Conservation (phyloP, 2,329 filamentous ascomycete genomes). For the Ceratocystiopsis minuta region DNA sequence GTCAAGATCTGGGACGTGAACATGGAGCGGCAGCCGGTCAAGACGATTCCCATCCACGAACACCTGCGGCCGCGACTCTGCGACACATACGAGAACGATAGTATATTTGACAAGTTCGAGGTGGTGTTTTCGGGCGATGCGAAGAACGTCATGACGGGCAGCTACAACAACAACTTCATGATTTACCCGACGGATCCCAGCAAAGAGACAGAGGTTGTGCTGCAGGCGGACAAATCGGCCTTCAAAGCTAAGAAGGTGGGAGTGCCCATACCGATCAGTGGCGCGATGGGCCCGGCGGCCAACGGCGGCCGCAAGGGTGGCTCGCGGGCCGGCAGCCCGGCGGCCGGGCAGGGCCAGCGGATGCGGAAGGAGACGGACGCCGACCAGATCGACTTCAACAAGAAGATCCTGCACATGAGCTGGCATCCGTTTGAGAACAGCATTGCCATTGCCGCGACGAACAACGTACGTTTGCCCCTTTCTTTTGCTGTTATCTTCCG, state of each 20-base stretch:
- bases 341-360: slow-evolving; percentile 64
- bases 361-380: slow-evolving; percentile 99
- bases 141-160: slow-evolving; percentile 98
- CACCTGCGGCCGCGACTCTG: slow-evolving; percentile 85
- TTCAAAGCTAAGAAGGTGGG: slow-evolving; percentile 99
- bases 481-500: not conserved
- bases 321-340: slow-evolving; percentile 75
- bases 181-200: slow-evolving; percentile 94
- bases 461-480: slow-evolving; percentile 65
- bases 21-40: slow-evolving; percentile 94
- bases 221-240: slow-evolving; percentile 95
- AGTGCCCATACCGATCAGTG: slow-evolving; percentile 90
- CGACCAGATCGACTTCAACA: slow-evolving; percentile 99
- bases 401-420: slow-evolving; percentile 99
- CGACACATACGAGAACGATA: slow-evolving; percentile 98
- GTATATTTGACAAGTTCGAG: slow-evolving; percentile 99
- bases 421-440: slow-evolving; percentile 99
- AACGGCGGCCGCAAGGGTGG: slow-evolving; percentile 72
- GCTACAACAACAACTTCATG: slow-evolving; percentile 99
- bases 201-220: slow-evolving; percentile 90
- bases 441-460: slow-evolving; percentile 97
- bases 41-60: slow-evolving; percentile 97
- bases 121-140: slow-evolving; percentile 96
- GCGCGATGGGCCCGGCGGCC: slow-evolving; percentile 51
- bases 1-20: slow-evolving; percentile 99